These are phyloP conservation scores for Cyclotella distinguenda DNA, from an alignment of 108 stramenopile genomes.

Conservation along the genomic window DNA sequence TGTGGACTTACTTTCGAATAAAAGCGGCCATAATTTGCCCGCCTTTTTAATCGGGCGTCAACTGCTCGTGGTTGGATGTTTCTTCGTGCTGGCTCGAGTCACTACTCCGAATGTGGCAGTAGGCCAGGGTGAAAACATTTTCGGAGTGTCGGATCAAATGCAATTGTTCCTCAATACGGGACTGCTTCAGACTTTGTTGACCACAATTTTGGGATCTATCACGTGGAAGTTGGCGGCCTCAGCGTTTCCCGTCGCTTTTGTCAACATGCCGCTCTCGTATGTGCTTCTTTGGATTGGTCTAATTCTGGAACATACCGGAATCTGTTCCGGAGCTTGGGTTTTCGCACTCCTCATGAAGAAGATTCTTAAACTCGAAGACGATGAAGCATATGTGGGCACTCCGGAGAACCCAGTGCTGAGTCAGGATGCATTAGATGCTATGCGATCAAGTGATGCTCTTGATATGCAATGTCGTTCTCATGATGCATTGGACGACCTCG, in stretches of 20 bases:
- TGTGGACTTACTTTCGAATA: conserved; percentile 54
- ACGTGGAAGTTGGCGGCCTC: conserved; percentile 71
- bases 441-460: conserved; percentile 10
- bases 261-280: conserved; percentile 61
- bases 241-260: conserved; percentile 63
- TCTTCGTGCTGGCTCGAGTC: conserved; percentile 72
- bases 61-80: conserved; percentile 63
- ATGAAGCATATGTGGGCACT: conserved; percentile 69
- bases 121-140: conserved; percentile 49
- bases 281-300: conserved; percentile 51
- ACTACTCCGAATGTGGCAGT: conserved; percentile 53
- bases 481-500: background rate
- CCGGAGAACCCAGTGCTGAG: conserved; percentile 46
- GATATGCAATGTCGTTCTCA: background rate
- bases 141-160: conserved; percentile 58
- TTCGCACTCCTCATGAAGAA: conserved; percentile 51
- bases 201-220: conserved; percentile 68
- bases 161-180: conserved; percentile 70
- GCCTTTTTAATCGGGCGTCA: conserved; percentile 77
- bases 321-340: conserved; percentile 69
- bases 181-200: conserved; percentile 66
- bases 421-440: conserved; percentile 15
- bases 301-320: conserved; percentile 57
- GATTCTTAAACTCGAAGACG: conserved; percentile 50
- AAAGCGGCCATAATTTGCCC: conserved; percentile 57